Evolutionary conservation across 805 yeast species (phyloP), one percentile per base, ranked within the genome.

Genomic region (Wickerhamomyces chambardii): DNA sequence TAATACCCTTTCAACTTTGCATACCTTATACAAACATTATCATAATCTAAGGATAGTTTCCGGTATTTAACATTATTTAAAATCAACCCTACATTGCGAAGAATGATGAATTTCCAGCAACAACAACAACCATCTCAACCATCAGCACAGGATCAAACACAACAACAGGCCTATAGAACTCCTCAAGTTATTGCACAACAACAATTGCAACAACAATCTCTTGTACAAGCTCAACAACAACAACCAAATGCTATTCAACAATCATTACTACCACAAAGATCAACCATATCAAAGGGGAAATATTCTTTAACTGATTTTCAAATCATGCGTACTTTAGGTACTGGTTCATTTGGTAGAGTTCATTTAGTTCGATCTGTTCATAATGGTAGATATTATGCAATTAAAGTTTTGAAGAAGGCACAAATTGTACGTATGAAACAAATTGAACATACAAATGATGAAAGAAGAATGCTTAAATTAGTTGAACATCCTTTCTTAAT

Each of bases 291-390:
- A 4, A 50, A 46, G 29, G 96, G 96, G 14, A 87, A 86, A 53
- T 89, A 89, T 56, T 70, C 83, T 12, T 60, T 89, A 14, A 59
- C 68, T 17, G 97, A 89, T 62, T 89, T 89, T 53, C 81, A 78
- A 45, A 78, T 87, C 40, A 69, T 83, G 68, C 71, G 96, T 45
- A 89, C 97, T 6, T 65, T 89, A 38, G 97, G 97, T 2, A 89
- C 97, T 0, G 97, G 97, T 2, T 87, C 96, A 3, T 89, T 89
- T 63, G 97, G 97, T 17, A 70, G 97, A 41, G 97, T 89, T 30
- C 97, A 89, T 59, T 63, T 89, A 37, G 95, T 85, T 5, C 67
- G 92, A 29, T 78, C 89, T 4, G 84, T 84, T 25, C 96, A 89
- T 61, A 89, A 89, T 59, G 87, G 92, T 17, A 70, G 96, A 29